Evolutionary conservation across 768 basidiomycete species (phyloP).

Genomic region (Termitomyces sp.): DNA sequence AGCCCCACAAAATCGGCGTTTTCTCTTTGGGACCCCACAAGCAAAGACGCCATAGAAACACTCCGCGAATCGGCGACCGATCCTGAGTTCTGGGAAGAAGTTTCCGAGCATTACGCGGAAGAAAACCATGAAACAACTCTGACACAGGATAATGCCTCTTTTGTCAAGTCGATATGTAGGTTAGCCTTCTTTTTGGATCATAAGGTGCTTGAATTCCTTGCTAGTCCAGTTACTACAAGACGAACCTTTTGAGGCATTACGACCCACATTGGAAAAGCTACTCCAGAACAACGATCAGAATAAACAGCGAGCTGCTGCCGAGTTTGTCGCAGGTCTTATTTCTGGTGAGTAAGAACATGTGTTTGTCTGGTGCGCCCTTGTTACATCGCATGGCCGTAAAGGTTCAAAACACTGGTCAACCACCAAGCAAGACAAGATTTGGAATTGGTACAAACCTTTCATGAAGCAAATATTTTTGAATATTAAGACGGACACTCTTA

Average conservation of each 20-base stretch:
- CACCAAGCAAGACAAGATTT: constrained; percentile 60
- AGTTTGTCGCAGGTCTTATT: constrained; percentile 72
- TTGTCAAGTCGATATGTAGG: constrained; percentile 73
- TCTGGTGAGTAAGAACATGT: constrained; percentile 35
- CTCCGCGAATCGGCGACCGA: constrained; percentile 44
- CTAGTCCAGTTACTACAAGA: constrained; percentile 77
- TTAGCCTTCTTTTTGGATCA: neutral
- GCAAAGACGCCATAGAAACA: constrained; percentile 42
- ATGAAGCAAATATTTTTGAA: constrained; percentile 63
- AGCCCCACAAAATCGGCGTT: constrained; percentile 45
- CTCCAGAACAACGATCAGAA: constrained; percentile 72
- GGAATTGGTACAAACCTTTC: constrained; percentile 76
- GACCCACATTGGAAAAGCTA: constrained; percentile 57
- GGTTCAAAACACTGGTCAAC: constrained; percentile 88
- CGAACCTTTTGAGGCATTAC: constrained; percentile 58
- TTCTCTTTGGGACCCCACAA: constrained; percentile 54
- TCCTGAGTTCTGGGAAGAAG: constrained; percentile 59
- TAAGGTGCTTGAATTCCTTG: constrained; percentile 6
- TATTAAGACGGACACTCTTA: constrained; percentile 77
- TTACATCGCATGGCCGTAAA: constrained; percentile 18
- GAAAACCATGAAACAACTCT: constrained; percentile 69
- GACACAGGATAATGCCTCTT: constrained; percentile 65
- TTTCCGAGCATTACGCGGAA: constrained; percentile 68
- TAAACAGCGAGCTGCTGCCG: constrained; percentile 85
- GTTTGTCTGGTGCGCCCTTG: neutral